Evolutionary conservation across 495 filamentous ascomycete genomes (phyloP).

Genomic region (Talaromyces adpressus): DNA sequence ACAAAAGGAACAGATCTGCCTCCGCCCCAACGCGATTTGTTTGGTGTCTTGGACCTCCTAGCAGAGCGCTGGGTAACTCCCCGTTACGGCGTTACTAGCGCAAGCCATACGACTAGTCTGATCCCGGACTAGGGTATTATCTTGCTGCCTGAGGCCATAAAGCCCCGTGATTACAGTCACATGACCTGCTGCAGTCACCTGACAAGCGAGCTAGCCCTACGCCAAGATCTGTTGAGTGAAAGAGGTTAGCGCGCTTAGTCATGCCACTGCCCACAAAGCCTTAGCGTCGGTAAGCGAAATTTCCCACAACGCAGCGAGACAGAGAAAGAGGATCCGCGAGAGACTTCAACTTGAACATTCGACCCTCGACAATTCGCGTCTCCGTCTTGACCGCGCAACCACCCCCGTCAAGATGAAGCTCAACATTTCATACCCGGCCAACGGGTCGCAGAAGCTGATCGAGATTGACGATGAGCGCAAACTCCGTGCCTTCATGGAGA

Average conservation of each 20-base stretch:
- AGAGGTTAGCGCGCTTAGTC: constrained; percentile 22
- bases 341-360: constrained; percentile 20
- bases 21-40: neutral
- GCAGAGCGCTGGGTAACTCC: neutral
- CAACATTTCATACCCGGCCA: constrained; percentile 97
- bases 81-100: neutral
- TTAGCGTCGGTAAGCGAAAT: constrained; percentile 19
- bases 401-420: constrained; percentile 68
- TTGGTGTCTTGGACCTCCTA: neutral
- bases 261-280: constrained; percentile 11
- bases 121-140: neutral
- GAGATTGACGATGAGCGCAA: constrained; percentile 98
- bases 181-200: neutral
- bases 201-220: neutral
- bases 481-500: constrained; percentile 78
- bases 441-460: constrained; percentile 98
- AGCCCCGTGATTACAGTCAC: neutral
- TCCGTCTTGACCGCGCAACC: constrained; percentile 47
- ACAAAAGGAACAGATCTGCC: neutral
- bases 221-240: constrained; percentile 7
- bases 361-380: constrained; percentile 37
- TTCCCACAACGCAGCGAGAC: constrained; percentile 18
- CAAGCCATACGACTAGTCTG: neutral
- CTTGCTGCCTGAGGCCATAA: neutral
- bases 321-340: constrained; percentile 4